Base-by-base conservation (phyloP, 2,329 filamentous ascomycete species). In the Colletotrichum plurivorum region DNA sequence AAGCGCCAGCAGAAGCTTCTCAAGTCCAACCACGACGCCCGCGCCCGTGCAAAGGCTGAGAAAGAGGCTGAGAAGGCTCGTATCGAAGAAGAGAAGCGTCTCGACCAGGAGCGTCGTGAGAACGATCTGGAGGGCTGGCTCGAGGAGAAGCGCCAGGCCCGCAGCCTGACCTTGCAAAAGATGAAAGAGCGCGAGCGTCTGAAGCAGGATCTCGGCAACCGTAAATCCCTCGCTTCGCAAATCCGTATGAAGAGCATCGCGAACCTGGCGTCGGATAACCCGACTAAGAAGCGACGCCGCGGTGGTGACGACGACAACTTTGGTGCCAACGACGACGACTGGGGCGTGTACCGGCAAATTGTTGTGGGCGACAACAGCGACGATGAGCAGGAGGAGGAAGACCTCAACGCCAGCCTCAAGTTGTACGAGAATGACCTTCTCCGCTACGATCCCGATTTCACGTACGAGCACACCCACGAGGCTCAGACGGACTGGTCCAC, bases 171-270 rank as follows among this genome's bases (percentile, higher is more conserved):
- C 22, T 85, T 97, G 3, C 87, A 94, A 75, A 94, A 90, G 80
- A 97, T 99, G 80, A 98, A 97, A 80, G 95, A 98, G 74, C 92
- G 94, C 60, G 94, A 98, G 76, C 90, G 95, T 18, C 88, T 98
- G 70, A 98, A 97, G 82, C 94, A 94, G 51, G 96, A 99, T 77
- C 88, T 98, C 1, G 95, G 95, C 65, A 98, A 98, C 81, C 93
- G 96, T 77, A 99, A 99, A 80, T 98, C 95, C 0, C 90, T 98
- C 20, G 96, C 96, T 9, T 96, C 93, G 66, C 95, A 98, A 80
- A 97, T 97, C 82, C 93, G 96, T 71, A 99, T 99, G 96, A 98
- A 98, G 83, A 95, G 92, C 58, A 94, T 99, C 67, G 96, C 96
- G 69, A 98, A 97, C 76, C 90, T 99, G 1, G 96, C 96, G 3